Base-by-base conservation (phyloP, 345 rosid species). In the Citrus hindsii region DNA sequence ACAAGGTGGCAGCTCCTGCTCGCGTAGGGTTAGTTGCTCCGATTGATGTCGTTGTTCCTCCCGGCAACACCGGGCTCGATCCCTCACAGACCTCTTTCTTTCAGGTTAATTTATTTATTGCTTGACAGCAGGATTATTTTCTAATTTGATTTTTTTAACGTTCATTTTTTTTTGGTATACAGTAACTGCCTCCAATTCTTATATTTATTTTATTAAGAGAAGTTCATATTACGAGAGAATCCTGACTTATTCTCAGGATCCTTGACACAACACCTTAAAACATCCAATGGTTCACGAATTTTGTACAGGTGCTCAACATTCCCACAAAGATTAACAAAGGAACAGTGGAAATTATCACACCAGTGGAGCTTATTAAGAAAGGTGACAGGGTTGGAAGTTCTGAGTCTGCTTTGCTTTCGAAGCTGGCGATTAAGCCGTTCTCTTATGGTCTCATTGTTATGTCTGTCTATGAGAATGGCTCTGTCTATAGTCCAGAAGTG, bases 1-100 rank as follows among this genome's bases (percentile, higher is more conserved):
- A 93, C 88, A 95, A 95, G 99, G 99, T 93, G 83, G 98, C 97
- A 81, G 99, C 99, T 74, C 99, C 98, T 59, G 99, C 99, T 82
- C 99, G 98, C 84, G 99, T 95, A 73, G 99, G 98, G 71, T 81
- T 95, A 71, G 87, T 95, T 53, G 97, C 99, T 4, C 97, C 99
- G 40, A 88, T 89, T 42, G 99, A 95, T 86, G 96, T 95, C 28
- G 90, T 93, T 64, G 98, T 93, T 35, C 98, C 92, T 63, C 99
- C 99, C 33, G 99, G 99, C 48, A 95, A 93, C 91, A 93, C 97
- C 0, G 97, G 98, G 42, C 97, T 95, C 58, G 99, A 95, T 78
- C 99, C 94, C 0, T 95, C 99, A 2, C 99, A 95, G 85, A 95
- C 98, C 12, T 95, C 97, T 67, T 95, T 95, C 88, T 95, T 95